These are phyloP conservation scores for Stramenopiles sp. DNA, from an alignment of 352 stramenopile genomes.

Conservation along the genomic window DNA sequence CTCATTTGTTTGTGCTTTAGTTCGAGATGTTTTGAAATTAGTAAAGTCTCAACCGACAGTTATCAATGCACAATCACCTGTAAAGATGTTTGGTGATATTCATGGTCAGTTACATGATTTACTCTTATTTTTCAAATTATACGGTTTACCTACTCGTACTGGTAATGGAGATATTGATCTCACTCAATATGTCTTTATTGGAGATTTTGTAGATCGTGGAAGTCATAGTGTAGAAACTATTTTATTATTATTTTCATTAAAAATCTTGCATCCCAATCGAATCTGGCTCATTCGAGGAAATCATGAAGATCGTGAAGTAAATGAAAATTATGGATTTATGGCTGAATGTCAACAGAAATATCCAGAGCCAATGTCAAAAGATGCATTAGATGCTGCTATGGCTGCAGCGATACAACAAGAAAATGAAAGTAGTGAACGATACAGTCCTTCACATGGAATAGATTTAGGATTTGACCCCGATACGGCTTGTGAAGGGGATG, in stretches of 20 bases:
- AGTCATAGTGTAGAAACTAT: conserved; percentile 99
- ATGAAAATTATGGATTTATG: conserved; percentile 96
- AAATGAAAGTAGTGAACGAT: too few species aligned
- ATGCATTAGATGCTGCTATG: too few species aligned
- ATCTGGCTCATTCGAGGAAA: conserved; percentile 96
- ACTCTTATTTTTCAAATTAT: conserved; percentile 40
- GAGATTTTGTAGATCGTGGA: conserved; percentile 95
- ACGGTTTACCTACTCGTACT: too few species aligned
- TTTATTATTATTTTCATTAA: conserved; percentile 77
- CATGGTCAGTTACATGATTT: conserved; percentile 98
- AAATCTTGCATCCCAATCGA: conserved; percentile 89
- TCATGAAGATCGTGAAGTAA: conserved; percentile 92
- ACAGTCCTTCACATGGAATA: too few species aligned
- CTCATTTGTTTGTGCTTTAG: too few species aligned
- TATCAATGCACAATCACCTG: too few species aligned
- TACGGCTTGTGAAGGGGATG: too few species aligned
- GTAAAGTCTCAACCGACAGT: too few species aligned
- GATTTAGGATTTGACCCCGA: too few species aligned
- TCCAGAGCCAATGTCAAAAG: conserved; percentile 88
- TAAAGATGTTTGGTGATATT: conserved; percentile 95
- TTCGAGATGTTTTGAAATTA: too few species aligned
- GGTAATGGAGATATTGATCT: conserved; percentile 28
- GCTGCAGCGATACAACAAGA: too few species aligned
- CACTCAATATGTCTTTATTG: conserved; percentile 98
- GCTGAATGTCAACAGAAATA: conserved; percentile 93